These are phyloP conservation scores for Russula foetens DNA, from an alignment of 768 basidiomycete genomes.

Conservation along the genomic window DNA sequence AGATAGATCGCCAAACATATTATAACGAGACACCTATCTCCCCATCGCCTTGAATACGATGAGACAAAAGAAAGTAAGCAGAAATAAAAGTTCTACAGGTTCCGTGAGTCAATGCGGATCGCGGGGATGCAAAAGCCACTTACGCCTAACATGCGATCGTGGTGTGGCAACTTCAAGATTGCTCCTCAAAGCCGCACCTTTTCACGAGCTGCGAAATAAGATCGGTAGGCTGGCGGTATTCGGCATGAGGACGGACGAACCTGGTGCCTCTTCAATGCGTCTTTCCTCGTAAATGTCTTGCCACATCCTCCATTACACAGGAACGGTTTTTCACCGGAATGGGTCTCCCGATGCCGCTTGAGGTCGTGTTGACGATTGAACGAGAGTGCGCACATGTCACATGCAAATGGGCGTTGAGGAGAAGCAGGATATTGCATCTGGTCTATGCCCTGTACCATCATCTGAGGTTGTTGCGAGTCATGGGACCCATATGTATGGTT, in stretches of 20 bases:
- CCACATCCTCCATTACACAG: conserved; percentile 78
- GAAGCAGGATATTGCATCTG: conserved; percentile 31
- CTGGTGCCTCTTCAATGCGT: conserved; percentile 82
- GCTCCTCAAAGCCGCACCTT: conserved; percentile 66
- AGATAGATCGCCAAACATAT: conserved; percentile 3
- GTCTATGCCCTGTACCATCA: conserved; percentile 19
- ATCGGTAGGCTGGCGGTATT: not conserved
- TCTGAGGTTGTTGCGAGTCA: conserved; percentile 18
- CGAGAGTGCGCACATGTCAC: conserved; percentile 60
- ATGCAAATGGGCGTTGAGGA: conserved; percentile 33
- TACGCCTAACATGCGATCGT: conserved; percentile 7
- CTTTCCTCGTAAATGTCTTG: conserved; percentile 83
- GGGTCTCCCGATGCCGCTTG: conserved; percentile 78
- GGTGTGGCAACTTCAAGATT: conserved; percentile 18
- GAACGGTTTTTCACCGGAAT: conserved; percentile 80
- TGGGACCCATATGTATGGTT: conserved; percentile 9
- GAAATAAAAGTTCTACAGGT: not conserved
- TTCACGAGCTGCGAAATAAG: conserved; percentile 53
- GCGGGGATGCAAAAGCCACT: not conserved
- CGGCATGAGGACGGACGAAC: conserved; percentile 29
- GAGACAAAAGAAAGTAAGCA: not conserved
- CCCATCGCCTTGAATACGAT: not conserved
- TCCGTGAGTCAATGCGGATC: conserved; percentile 7
- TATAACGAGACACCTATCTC: conserved; percentile 14
- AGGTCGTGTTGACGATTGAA: conserved; percentile 84